These are phyloP conservation scores for Russula abietina DNA, from an alignment of 768 basidiomycete species.

Conservation along the genomic window DNA sequence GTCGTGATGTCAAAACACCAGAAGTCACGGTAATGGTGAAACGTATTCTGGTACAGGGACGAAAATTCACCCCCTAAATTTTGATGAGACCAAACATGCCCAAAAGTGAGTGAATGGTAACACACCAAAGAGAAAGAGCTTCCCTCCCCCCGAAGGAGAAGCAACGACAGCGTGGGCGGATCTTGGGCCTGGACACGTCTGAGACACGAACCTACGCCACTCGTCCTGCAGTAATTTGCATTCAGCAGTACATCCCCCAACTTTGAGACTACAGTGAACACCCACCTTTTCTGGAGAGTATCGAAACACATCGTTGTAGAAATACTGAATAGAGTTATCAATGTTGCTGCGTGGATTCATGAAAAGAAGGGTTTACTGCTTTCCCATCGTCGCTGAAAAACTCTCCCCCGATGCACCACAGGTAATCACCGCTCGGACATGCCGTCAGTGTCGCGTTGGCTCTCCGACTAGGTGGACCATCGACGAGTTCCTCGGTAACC, in stretches of 20 bases:
- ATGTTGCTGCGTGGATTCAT: not conserved
- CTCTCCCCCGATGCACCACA: slow-evolving; percentile 84
- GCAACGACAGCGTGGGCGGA: slow-evolving; percentile 81
- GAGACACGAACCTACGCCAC: slow-evolving; percentile 82
- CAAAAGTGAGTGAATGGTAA: not conserved
- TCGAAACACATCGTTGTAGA: slow-evolving; percentile 83
- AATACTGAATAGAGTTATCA: slow-evolving; percentile 45
- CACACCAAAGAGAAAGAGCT: slow-evolving; percentile 75
- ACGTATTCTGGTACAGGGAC: slow-evolving; percentile 71
- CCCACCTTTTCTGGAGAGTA: slow-evolving; percentile 76
- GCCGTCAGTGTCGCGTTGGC: slow-evolving; percentile 79
- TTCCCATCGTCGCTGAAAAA: slow-evolving; percentile 83
- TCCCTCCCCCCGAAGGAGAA: slow-evolving; percentile 74
- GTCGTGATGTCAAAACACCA: slow-evolving; percentile 80
- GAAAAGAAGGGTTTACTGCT: slow-evolving; percentile 44
- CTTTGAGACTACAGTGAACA: not conserved
- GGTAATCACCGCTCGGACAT: slow-evolving; percentile 72
- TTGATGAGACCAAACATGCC: slow-evolving; percentile 1
- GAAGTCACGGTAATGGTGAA: slow-evolving; percentile 86
- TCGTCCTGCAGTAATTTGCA: slow-evolving; percentile 50
- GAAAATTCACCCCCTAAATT: slow-evolving; percentile 76
- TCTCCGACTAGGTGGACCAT: slow-evolving; percentile 75
- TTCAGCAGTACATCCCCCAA: not conserved
- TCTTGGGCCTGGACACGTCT: slow-evolving; percentile 80
- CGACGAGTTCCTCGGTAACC: slow-evolving; percentile 79